Base-by-base conservation (phyloP, 768 basidiomycete species). In the Pilatotrama ljubarskyi region DNA sequence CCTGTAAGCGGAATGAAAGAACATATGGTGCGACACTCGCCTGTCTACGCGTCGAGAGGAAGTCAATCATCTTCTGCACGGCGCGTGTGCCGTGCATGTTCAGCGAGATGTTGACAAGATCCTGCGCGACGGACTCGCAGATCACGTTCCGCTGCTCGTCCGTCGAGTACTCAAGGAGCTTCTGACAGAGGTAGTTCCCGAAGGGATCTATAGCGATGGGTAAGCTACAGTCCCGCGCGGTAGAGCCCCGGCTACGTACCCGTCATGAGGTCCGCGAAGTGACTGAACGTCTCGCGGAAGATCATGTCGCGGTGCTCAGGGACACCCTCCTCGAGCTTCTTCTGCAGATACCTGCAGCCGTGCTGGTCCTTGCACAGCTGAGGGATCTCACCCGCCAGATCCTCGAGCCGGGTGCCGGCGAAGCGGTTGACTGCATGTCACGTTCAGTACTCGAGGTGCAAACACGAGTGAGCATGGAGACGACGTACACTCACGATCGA, bases 41-140 rank as follows among this genome's bases (percentile, higher is more conserved):
- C 90, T 95, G 93, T 70, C 97, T 81, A 68, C 92, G 87, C 54
- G 93, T 94, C 20, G 95, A 96, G 71, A 99, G 77, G 80, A 97
- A 98, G 75, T 99, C 97, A 64, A 99, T 97, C 96, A 98, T 98
- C 80, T 98, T 98, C 79, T 99, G 97, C 59, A 98, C 97, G 25
- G 97, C 97, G 62, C 97, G 88, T 32, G 97, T 99, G 32, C 97
- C 97, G 75, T 99, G 97, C 97, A 99, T 99, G 77, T 99, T 99
- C 63, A 99, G 81, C 35, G 95, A 97, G 70, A 99, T 98, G 72
- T 90, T 94, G 69, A 99, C 97, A 50, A 99, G 83, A 68, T 99
- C 97, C 70, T 95, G 91, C 35, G 95, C 93, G 50, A 99, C 96
- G 24, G 93, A 95, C 73, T 98, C 96, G 77, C 97, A 97, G 58